Evolutionary conservation across 148 eudicot species (phyloP), one percentile per base, ranked within the genome.

Genomic region (Cornus florida): DNA sequence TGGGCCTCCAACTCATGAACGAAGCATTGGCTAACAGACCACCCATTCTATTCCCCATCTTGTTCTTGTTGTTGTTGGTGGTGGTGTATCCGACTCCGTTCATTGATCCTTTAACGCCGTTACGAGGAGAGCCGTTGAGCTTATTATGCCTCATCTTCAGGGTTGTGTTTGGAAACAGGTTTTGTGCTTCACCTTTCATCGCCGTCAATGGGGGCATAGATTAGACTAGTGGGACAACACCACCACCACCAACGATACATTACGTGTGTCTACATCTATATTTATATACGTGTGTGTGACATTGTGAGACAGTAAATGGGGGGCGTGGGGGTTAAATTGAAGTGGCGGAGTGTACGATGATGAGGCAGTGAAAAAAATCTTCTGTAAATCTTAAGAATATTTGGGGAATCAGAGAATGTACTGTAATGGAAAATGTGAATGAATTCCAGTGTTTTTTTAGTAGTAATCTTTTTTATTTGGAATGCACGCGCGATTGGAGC

Each of bases 1-100:
- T 66, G 5, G 46, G 28, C 10, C 84, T 88, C 97, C 96, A 95
- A 20, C 46, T 83, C 84, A 81, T 65, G 83, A 95, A 95, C 80
- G 89, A 85, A 65, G 98, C 91, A 68, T 87, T 84, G 39, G 79
- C 84, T 0, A 89, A 28, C 73, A 77, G 6, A 77, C 50, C 86
- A 77, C 50, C 86, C 78, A 28, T 9, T 0, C 66, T 5, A 3
- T n/a, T 24, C 5, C 12, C 10, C 0, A 17, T 23, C 75, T 33
- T 22, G 64, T 13, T 16, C 28, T 22, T 22, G 12, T 39, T 4
- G 57, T 24, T 59, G 68, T n/a, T 43, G 56, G 2, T 9, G 20
- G n/a, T 43, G 20, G 6, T 69, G 46, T 2, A 28, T 28, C 28
- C 1, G 28, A 28, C 76, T 32, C 16, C 48, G 76, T 20, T 48